Percentiles rank a stretch among this genome's conserved stretches.
Evolutionary conservation across 805 yeast species (phyloP).

Genomic region (Cyberlindnera samutprakarnensis): DNA sequence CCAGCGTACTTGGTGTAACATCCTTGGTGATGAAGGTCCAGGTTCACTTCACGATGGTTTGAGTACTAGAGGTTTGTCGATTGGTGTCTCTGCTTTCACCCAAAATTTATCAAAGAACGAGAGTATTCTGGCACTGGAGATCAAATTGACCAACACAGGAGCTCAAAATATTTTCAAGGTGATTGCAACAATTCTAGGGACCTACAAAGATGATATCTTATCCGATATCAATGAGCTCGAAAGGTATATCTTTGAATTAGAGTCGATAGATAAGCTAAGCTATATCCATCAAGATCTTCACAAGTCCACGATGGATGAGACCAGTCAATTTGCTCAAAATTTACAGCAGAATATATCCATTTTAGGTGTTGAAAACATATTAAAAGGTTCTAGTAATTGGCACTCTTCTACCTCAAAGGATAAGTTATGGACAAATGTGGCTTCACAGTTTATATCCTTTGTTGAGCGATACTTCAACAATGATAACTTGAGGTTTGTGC

Average conservation of each 20-base stretch:
- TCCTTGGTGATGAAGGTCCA: constrained; percentile 56
- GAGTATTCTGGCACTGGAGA: constrained; percentile 40
- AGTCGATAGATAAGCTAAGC: constrained; percentile 38
- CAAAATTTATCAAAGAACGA: constrained; percentile 30
- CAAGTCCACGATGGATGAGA: constrained; percentile 40
- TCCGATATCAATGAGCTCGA: constrained; percentile 25
- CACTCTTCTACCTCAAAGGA: constrained; percentile 25
- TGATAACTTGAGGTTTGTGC: constrained; percentile 27
- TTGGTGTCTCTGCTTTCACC: constrained; percentile 33
- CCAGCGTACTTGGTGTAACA: constrained; percentile 42
- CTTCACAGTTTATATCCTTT: constrained; percentile 29
- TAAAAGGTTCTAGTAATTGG: constrained; percentile 34
- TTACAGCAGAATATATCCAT: constrained; percentile 31
- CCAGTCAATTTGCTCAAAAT: constrained; percentile 30
- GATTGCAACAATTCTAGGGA: constrained; percentile 25
- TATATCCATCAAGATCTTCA: constrained; percentile 34
- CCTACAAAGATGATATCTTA: constrained; percentile 13
- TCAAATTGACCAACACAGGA: constrained; percentile 43
- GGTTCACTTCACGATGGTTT: constrained; percentile 41
- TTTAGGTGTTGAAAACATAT: constrained; percentile 30
- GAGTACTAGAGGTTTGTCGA: constrained; percentile 26
- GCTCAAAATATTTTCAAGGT: constrained; percentile 28
- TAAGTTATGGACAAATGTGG: constrained; percentile 36
- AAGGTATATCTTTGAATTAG: constrained; percentile 37
- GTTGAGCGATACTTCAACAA: constrained; percentile 22